Base-by-base conservation (phyloP, 164 flowering plant genomes). In the Tetrastigma voinierianum region DNA sequence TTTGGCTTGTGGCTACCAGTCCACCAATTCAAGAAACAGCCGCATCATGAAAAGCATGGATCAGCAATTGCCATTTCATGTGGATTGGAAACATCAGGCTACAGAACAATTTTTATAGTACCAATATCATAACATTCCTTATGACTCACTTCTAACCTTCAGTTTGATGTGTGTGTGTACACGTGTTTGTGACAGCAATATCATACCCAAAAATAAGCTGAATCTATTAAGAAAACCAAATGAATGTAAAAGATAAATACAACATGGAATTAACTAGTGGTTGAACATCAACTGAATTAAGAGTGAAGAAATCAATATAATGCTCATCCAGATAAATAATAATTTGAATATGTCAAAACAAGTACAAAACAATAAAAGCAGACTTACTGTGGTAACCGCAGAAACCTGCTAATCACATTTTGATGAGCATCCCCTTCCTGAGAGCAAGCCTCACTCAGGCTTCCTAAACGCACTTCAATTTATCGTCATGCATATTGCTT, bases 381-480 rank as follows among this genome's bases (percentile, higher is more conserved):
- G 24, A 82, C 98, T 93, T 86, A 93, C 98, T 80, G 87, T 66
- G 93, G 93, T 73, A 93, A 69, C 71, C 99, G 82, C 77, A 91
- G 81, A 45, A 93, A 77, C 78, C 89, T 83, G 21, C 88, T 82
- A 70, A 96, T 85, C 68, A 83, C 80, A 62, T 70, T 89, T 64
- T 84, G 97, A 65, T 89, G 92, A 64, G 75, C 40, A 72, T 90
- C 98, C 45, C 88, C 97, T 78, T 84, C 95, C 80, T 90, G 99
- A 67, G 78, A 70, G 72, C 96, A 86, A 54, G 80, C 86, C 57
- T 90, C 94, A 62, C 87, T 83, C 76, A 96, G 78, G 80, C 99
- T 96, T 48, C 99, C 99, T 23, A 96, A 76, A 63, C 99, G 86
- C 56, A 96, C 99, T 85, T 96, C 98, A 67, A 96, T 77, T 93